Percentiles rank a stretch among this genome's conserved stretches.
These are phyloP conservation scores for Spizellomyces sp. DNA, from an alignment of 192 early-diverging fungal genomes.

Conservation along the genomic window DNA sequence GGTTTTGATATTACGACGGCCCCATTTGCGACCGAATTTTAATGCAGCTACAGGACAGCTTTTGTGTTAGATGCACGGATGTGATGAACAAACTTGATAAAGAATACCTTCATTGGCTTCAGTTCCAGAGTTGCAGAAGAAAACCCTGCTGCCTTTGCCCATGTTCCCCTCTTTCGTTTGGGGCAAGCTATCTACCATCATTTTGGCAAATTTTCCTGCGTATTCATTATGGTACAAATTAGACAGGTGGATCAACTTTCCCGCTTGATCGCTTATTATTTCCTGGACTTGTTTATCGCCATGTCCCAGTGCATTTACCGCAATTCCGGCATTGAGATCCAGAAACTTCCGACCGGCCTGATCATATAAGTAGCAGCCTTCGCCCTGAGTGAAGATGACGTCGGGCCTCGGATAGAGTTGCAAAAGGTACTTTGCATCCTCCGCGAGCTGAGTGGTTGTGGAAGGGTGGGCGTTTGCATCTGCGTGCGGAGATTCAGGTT, in stretches of 20 bases:
- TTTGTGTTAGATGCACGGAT: neutral
- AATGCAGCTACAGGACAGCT: conserved; percentile 63
- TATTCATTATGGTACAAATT: conserved; percentile 94
- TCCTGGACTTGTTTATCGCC: conserved; percentile 72
- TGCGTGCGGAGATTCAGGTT: conserved; percentile 9
- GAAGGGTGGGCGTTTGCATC: conserved; percentile 29
- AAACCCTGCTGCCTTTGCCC: conserved; percentile 68
- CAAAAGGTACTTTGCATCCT: conserved; percentile 33
- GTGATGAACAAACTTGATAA: neutral
- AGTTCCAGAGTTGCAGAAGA: conserved; percentile 95
- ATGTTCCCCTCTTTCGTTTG: conserved; percentile 2
- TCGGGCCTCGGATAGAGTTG: conserved; percentile 51
- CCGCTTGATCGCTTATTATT: conserved; percentile 79
- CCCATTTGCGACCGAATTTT: conserved; percentile 95
- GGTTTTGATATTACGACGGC: conserved; percentile 52
- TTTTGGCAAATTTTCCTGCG: conserved; percentile 76
- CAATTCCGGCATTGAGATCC: conserved; percentile 94
- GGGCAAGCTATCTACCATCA: conserved; percentile 57
- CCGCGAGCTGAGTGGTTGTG: conserved; percentile 22
- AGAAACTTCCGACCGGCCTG: conserved; percentile 74
- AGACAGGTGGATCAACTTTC: conserved; percentile 79
- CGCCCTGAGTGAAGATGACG: conserved; percentile 72
- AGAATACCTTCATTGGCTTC: conserved; percentile 94
- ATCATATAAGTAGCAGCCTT: conserved; percentile 83
- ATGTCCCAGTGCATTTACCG: conserved; percentile 93